Conservation (phyloP, 2,329 filamentous ascomycete species). For the Ophiocordyceps polyrhachis-furcata region DNA sequence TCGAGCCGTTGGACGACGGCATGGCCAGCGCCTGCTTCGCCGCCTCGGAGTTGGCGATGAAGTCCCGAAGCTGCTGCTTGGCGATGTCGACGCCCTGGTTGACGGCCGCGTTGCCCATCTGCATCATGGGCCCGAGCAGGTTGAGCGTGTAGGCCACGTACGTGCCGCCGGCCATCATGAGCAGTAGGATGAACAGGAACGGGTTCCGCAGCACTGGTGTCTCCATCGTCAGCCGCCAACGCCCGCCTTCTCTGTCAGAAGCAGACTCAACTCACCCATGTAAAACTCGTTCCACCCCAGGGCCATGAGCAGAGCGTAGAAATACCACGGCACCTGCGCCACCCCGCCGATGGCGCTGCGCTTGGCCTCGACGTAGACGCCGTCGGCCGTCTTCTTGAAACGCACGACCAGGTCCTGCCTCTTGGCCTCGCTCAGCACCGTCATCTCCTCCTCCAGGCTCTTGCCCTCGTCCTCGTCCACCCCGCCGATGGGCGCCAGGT, state of each 20-base stretch:
- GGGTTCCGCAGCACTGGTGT: slow-evolving; percentile 74
- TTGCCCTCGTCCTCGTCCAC: slow-evolving; percentile 90
- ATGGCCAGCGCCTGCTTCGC: slow-evolving; percentile 70
- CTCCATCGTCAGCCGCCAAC: not conserved
- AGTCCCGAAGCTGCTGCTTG: slow-evolving; percentile 79
- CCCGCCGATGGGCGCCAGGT: slow-evolving; percentile 73
- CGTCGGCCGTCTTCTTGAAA: slow-evolving; percentile 97
- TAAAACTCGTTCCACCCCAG: slow-evolving; percentile 98
- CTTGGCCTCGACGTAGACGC: slow-evolving; percentile 96
- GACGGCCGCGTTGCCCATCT: slow-evolving; percentile 81
- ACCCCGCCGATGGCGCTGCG: slow-evolving; percentile 89
- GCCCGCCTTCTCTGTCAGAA: too few relatives aligned
- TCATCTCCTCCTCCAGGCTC: slow-evolving; percentile 91
- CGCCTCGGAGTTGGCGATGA: slow-evolving; percentile 72
- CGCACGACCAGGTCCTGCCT: slow-evolving; percentile 78
- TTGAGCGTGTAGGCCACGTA: slow-evolving; percentile 91
- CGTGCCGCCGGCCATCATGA: slow-evolving; percentile 55
- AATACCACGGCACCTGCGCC: slow-evolving; percentile 84
- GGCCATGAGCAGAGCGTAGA: slow-evolving; percentile 74
- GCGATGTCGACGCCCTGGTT: slow-evolving; percentile 77
- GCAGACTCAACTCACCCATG: slow-evolving; percentile 71
- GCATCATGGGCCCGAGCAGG: slow-evolving; percentile 85
- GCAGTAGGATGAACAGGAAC: slow-evolving; percentile 74
- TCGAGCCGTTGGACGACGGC: slow-evolving; percentile 20
- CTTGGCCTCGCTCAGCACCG: slow-evolving; percentile 77